phyloP scores from a whole-genome alignment of 257 asterid species.

The Solanum raphanifolium region DNA sequence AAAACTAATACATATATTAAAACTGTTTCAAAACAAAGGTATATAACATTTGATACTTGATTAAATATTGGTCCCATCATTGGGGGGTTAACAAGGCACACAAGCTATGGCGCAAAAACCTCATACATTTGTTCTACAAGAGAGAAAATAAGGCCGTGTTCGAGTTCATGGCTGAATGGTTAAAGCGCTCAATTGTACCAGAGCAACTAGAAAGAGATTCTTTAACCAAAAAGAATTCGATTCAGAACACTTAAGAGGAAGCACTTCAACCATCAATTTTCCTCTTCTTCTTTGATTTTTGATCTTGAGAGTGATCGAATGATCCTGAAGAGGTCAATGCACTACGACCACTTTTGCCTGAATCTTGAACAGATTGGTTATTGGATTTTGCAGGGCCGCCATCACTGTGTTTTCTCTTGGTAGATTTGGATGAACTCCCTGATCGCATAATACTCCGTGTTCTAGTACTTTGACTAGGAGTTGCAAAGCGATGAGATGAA shows the following conservation, averaged over 20 bases:
- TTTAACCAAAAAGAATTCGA: background rate
- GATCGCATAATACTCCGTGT: constrained; percentile 22
- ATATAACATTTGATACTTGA: background rate
- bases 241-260: background rate
- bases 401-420: constrained; percentile 31
- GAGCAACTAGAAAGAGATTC: background rate
- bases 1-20: background rate
- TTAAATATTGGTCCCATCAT: background rate
- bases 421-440: constrained; percentile 24
- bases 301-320: constrained; percentile 29
- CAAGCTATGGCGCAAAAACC: background rate
- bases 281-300: constrained; percentile 40
- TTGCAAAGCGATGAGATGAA: constrained; percentile 28
- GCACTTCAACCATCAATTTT: constrained; percentile 13
- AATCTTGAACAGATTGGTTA: constrained; percentile 30
- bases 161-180: background rate
- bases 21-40: background rate
- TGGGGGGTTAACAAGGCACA: background rate
- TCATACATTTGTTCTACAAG: background rate
- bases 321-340: constrained; percentile 40
- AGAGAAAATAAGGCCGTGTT: background rate
- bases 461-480: constrained; percentile 35
- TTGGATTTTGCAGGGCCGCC: constrained; percentile 19
- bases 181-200: background rate
- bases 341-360: constrained; percentile 38